Base-by-base conservation (phyloP, 768 basidiomycete genomes). In the Russula virescens region DNA sequence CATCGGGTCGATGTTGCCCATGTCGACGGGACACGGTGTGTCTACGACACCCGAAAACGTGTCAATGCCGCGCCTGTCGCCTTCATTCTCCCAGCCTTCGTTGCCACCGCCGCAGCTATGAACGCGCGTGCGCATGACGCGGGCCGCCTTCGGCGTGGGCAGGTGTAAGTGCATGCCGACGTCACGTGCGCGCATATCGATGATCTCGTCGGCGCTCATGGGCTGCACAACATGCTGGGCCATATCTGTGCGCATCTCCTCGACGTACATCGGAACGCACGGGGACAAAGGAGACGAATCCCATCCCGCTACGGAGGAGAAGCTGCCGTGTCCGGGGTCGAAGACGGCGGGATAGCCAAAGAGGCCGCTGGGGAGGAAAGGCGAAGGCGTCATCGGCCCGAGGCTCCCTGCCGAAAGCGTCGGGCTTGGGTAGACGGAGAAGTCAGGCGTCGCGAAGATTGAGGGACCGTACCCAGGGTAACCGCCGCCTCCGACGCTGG, bases 351-450 rank as follows among this genome's bases (percentile, higher is more conserved):
- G 62, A 23, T 63, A 63, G 38, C 62, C 62, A 23, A 63, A 63
- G n/a, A 63, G 62, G 14, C 62, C 62, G 25, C 40, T 11, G 52
- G 28, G 28, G 47, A 63, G 62, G 26, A 43, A 63, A 2, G 62
- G 62, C 40, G 62, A 63, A 23, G 63, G 58, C 21, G 63, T 64
- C 48, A 42, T 46, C 4, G 63, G 63, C 2, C 63, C 63, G 14
- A 59, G 28, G 42, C 62, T 63, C 14, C 62, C 62, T n/a, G 53
- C 18, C 1, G 62, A 63, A 13, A 63, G 62, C 14, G 62, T 63
- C 28, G 62, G 62, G 18, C 62, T 63, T 23, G 62, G 62, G 23
- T 63, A 63, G 23, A 60, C 58, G 5, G 57, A 48, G 52, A 63
- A 58, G 23, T 63, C 62, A 8, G 62, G 62, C 40, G 62, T 63